These are phyloP conservation scores for Ramaria sp. DNA, from an alignment of 768 basidiomycete species.

Conservation along the genomic window DNA sequence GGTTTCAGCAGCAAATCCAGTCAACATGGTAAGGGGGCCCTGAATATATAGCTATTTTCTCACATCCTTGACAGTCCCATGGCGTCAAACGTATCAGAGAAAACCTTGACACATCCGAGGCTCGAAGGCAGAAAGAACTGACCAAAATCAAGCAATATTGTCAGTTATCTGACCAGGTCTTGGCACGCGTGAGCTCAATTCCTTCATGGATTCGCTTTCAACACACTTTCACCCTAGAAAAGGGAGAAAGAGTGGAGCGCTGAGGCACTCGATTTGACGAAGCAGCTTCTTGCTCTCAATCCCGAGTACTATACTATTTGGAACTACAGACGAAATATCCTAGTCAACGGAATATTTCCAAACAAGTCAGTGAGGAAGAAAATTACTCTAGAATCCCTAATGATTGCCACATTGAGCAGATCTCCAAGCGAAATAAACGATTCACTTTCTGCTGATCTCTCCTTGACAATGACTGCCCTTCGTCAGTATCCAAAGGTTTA, in stretches of 20 bases:
- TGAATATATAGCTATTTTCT: not conserved
- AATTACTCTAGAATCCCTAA: not conserved
- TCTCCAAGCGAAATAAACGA: conserved; percentile 49
- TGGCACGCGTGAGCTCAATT: conserved; percentile 36
- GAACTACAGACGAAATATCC: conserved; percentile 85
- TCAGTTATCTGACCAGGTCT: conserved; percentile 48
- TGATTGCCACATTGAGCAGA: conserved; percentile 26
- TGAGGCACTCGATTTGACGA: conserved; percentile 73
- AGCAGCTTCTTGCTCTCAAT: conserved; percentile 67
- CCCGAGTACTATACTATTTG: conserved; percentile 96
- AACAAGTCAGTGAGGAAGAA: conserved; percentile 38
- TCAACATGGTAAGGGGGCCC: not conserved
- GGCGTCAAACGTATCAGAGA: conserved; percentile 55
- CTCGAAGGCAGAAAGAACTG: conserved; percentile 58
- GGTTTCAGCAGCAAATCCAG: too few species aligned
- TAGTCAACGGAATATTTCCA: conserved; percentile 62
- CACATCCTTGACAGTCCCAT: conserved; percentile 27
- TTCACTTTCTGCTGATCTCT: conserved; percentile 60
- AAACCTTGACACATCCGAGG: conserved; percentile 49
- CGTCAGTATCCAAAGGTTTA: conserved; percentile 90
- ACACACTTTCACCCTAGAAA: conserved; percentile 41
- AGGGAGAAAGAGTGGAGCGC: conserved; percentile 52
- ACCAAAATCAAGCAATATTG: conserved; percentile 72
- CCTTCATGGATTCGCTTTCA: not conserved
- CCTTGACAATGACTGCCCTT: conserved; percentile 71